Percentiles rank a stretch among this genome's conserved stretches.
phyloP scores from a whole-genome alignment of 345 rosid genomes.

The Rhodamnia argentea region DNA sequence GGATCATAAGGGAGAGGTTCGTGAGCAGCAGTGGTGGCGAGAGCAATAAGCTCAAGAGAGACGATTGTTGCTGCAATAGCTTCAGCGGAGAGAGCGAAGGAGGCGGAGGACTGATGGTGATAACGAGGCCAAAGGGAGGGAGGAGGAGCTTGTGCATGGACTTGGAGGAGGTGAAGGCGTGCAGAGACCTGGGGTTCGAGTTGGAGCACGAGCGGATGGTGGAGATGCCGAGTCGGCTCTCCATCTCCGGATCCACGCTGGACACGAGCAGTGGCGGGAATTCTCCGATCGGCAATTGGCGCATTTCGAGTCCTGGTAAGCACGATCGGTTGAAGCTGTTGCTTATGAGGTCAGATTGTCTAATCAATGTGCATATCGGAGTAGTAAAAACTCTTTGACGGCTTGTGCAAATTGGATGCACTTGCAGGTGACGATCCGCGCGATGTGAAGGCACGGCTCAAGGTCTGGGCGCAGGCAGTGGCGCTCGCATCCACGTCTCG shows the following conservation, averaged over 20 bases:
- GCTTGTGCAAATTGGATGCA: not conserved
- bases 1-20: constrained; percentile 8
- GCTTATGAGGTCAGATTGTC: not conserved
- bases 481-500: constrained; percentile 49
- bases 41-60: not conserved
- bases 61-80: constrained; percentile 9
- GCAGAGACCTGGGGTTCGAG: constrained; percentile 84
- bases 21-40: not conserved
- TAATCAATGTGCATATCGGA: not conserved
- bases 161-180: constrained; percentile 81
- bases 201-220: constrained; percentile 66
- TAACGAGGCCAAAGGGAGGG: constrained; percentile 82
- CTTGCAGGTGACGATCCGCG: constrained; percentile 77
- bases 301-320: constrained; percentile 86
- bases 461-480: constrained; percentile 97
- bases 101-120: constrained; percentile 52
- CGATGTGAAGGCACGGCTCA: constrained; percentile 88
- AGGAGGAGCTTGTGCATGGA: constrained; percentile 77
- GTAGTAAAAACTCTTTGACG: not conserved
- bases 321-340: not conserved
- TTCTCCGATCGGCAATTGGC: constrained; percentile 84
- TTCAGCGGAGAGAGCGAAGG: constrained; percentile 53
- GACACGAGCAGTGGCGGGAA: constrained; percentile 77
- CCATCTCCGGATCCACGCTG: constrained; percentile 42
- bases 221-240: constrained; percentile 47